phyloP scores from a whole-genome alignment of 768 basidiomycete genomes.

The Auriscalpium microsporum region DNA sequence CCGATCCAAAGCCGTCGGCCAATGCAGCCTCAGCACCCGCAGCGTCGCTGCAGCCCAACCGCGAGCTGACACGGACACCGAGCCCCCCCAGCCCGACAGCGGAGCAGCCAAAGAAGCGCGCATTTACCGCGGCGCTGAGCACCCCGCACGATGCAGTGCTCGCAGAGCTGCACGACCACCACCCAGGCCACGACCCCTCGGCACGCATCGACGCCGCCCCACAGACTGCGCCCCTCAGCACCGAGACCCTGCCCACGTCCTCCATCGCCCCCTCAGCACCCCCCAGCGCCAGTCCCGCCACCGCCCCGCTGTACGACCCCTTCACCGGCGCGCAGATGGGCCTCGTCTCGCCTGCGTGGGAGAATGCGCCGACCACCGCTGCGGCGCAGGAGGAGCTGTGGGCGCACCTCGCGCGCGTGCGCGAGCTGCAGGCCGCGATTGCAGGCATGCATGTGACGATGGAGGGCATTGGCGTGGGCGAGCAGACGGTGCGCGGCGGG shows the following conservation, averaged over 20 bases:
- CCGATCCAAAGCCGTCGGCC: background rate
- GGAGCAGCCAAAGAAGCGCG: conserved; percentile 16
- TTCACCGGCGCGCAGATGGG: conserved; percentile 40
- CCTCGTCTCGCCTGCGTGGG: conserved; percentile 19
- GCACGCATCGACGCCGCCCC: conserved; percentile 11
- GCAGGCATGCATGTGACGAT: conserved; percentile 67
- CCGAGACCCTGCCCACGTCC: conserved; percentile 9
- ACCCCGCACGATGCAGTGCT: conserved; percentile 61
- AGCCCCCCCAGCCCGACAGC: conserved; percentile 1
- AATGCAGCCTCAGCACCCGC: background rate
- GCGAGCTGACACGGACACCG: background rate
- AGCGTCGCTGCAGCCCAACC: background rate
- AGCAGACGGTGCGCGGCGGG: conserved; percentile 1
- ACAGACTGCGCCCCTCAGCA: background rate
- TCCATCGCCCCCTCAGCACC: conserved; percentile 11
- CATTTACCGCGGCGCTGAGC: conserved; percentile 24
- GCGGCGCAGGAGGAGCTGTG: conserved; percentile 43
- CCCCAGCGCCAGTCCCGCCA: conserved; percentile 13
- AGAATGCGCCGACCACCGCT: conserved; percentile 10
- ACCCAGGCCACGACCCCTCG: conserved; percentile 5
- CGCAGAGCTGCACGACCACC: conserved; percentile 38
- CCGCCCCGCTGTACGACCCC: conserved; percentile 35
- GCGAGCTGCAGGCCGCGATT: conserved; percentile 65
- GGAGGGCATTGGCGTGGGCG: conserved; percentile 48
- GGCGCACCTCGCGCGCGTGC: conserved; percentile 58